phyloP scores from a whole-genome alignment of 768 basidiomycete species.

The Podaxis mareebaensis region DNA sequence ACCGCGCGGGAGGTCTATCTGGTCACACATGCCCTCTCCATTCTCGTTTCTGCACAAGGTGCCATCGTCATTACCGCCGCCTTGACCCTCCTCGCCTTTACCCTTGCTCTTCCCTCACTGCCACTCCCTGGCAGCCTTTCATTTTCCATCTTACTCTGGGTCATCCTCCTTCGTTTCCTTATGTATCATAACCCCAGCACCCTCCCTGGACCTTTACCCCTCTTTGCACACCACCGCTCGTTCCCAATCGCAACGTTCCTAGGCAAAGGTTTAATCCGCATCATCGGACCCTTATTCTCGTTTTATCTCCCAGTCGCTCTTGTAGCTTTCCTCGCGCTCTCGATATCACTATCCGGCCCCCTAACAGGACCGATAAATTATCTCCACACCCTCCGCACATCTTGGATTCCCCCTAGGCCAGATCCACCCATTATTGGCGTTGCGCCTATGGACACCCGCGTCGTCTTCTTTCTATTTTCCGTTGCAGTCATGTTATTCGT shows the following conservation, averaged over 20 bases:
- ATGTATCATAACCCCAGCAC: slow-evolving; percentile 44
- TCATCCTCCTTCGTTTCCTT: slow-evolving; percentile 41
- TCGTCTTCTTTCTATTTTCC: slow-evolving; percentile 41
- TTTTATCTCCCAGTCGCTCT: slow-evolving; percentile 54
- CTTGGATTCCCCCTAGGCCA: slow-evolving; percentile 9
- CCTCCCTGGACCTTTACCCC: slow-evolving; percentile 44
- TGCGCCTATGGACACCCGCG: slow-evolving; percentile 50
- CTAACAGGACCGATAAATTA: slow-evolving; percentile 21
- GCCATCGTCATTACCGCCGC: slow-evolving; percentile 29
- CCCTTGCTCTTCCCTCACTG: slow-evolving; percentile 33
- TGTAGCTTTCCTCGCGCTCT: slow-evolving; percentile 44
- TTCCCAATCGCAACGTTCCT: slow-evolving; percentile 50
- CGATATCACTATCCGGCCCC: slow-evolving; percentile 44
- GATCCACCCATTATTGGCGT: slow-evolving; percentile 20
- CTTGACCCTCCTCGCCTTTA: slow-evolving; percentile 39
- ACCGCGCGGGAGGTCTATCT: slow-evolving; percentile 4
- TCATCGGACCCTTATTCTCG: slow-evolving; percentile 38
- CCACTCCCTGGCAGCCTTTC: slow-evolving; percentile 40
- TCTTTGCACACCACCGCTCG: slow-evolving; percentile 36
- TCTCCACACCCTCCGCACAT: slow-evolving; percentile 8
- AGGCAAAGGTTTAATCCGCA: slow-evolving; percentile 33
- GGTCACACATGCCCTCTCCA: slow-evolving; percentile 8
- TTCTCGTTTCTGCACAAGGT: slow-evolving; percentile 1
- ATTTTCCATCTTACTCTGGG: slow-evolving; percentile 43
- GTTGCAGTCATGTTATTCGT: slow-evolving; percentile 33